Base-by-base conservation (phyloP, 345 rosid species). In the Corchorus olitorius region DNA sequence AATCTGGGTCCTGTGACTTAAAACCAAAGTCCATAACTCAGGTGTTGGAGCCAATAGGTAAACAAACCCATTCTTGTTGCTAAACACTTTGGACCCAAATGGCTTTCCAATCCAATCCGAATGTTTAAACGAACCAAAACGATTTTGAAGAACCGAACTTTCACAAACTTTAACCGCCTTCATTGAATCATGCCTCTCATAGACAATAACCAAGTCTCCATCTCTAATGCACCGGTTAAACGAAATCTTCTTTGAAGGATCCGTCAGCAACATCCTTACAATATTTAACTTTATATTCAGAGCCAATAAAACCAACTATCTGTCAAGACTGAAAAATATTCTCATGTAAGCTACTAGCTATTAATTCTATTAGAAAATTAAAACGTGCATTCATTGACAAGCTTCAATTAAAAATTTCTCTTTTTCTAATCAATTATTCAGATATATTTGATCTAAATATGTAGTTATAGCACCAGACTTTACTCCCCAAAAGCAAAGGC, bases 1-100 rank as follows among this genome's bases (percentile, higher is more conserved):
- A 82, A 93, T 96, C 89, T 93, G 97, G 48, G 98, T 96, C 88
- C 97, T 86, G 82, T 93, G 99, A 86, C 94, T 93, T 76, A 93
- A 83, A 72, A 93, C 99, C 78, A 92, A 55, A 33, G 98, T 96
- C 99, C 99, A 96, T 27, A 93, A 68, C 81, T 95, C 99, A 1
- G 98, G 97, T 35, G 97, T 89, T 13, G 97, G 99, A 81, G 93
- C 94, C 64, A 96, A 78, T 49, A 96, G 75, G 84, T 91, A 90
- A 0, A 93, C 92, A 71, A 87, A 96, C 60, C 93, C 91, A 13
- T 97, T 94, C 87, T 92, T 96, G 87, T 86, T 87, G 83, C 94
- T 96, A 50, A 88, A 86, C 66, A 89, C 98, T 87, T 93, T 96
- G 49, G 95, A 87, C n/a, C 98, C 99, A 78, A 93, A 89, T 7